Evolutionary conservation across 208 protist species (phyloP).

Genomic region (Naegleria fowleri): DNA sequence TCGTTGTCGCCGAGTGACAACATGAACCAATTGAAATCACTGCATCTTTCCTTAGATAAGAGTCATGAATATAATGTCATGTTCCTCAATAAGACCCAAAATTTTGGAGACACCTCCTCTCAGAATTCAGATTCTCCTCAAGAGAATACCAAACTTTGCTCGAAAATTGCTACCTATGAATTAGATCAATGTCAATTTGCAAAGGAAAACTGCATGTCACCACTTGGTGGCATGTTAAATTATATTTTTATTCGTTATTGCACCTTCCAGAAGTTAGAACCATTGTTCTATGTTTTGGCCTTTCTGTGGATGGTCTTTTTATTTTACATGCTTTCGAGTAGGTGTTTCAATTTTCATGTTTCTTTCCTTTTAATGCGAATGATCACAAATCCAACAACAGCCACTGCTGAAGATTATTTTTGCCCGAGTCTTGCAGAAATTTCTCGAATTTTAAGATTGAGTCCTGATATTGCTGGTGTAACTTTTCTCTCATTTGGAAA

Average conservation of each 20-base stretch:
- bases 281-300: neutral
- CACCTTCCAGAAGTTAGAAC: neutral
- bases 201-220: neutral
- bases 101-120: too few relatives aligned
- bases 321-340: neutral
- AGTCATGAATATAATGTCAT: too few relatives aligned
- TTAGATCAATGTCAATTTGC: neutral
- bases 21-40: too few relatives aligned
- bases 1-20: too few relatives aligned
- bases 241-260: slow-evolving; percentile 12
- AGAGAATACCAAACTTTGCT: neutral
- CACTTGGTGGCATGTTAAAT: slow-evolving; percentile 7
- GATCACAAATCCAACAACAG: neutral
- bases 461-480: slow-evolving; percentile 17
- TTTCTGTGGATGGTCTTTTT: neutral
- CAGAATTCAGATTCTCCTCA: neutral
- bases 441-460: neutral
- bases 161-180: neutral
- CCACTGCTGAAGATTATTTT: slow-evolving; percentile 10
- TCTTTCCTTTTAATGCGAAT: neutral
- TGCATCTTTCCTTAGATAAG: too few relatives aligned
- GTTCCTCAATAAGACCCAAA: too few relatives aligned
- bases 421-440: slow-evolving; percentile 1
- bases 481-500: slow-evolving; percentile 17
- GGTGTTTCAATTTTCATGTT: neutral